Conservation (phyloP, 257 asterid genomes). For the Przewalskia tangutica region DNA sequence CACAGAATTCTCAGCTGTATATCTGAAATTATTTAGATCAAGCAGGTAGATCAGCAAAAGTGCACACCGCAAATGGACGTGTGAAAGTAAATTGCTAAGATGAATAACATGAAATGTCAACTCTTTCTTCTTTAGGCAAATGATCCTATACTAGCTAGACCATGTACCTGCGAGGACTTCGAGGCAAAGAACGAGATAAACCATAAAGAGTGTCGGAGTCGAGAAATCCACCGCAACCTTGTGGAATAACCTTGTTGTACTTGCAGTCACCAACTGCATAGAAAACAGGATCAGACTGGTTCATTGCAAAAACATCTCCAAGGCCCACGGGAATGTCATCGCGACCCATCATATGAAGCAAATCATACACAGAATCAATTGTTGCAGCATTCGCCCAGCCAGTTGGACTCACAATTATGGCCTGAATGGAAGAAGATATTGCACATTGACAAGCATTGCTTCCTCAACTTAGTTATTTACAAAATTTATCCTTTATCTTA, state of each 20-base stretch:
- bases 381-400: conserved; percentile 95
- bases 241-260: conserved; percentile 63
- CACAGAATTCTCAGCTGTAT: conserved; percentile 59
- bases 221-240: conserved; percentile 70
- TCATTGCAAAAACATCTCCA: conserved; percentile 47
- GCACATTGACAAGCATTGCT: not conserved
- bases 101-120: not conserved
- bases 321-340: conserved; percentile 78
- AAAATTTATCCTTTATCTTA: not conserved
- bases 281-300: conserved; percentile 38
- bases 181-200: conserved; percentile 58
- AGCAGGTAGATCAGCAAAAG: not conserved
- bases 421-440: conserved; percentile 27
- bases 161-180: conserved; percentile 61
- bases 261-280: conserved; percentile 60
- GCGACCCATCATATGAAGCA: conserved; percentile 93
- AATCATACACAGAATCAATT: conserved; percentile 62
- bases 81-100: not conserved
- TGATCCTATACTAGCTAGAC: not conserved
- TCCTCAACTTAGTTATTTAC: not conserved
- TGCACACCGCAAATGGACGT: not conserved
- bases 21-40: conserved; percentile 24
- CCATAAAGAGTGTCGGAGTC: conserved; percentile 85
- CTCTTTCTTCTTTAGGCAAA: not conserved
- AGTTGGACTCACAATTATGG: conserved; percentile 57